These are phyloP conservation scores for Myxozyma udenii DNA, from an alignment of 805 yeast genomes.

Conservation along the genomic window DNA sequence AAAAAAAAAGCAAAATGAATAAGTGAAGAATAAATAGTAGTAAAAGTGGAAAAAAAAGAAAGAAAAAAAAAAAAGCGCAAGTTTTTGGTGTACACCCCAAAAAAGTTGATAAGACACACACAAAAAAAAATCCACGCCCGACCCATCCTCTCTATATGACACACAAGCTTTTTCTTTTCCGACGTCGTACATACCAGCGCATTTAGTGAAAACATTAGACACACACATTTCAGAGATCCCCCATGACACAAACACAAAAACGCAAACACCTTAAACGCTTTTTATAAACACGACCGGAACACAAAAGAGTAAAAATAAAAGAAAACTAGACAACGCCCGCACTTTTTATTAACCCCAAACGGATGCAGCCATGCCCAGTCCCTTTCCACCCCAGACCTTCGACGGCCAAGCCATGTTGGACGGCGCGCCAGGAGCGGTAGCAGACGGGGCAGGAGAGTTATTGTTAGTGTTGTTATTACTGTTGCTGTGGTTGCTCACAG, in stretches of 20 bases:
- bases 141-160: neutral
- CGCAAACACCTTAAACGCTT: neutral
- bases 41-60: neutral
- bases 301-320: conserved; percentile 1
- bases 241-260: conserved; percentile 2
- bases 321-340: neutral
- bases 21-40: conserved; percentile 5
- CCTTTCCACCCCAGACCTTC: conserved; percentile 29
- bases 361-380: conserved; percentile 30
- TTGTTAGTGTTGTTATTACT: conserved; percentile 3
- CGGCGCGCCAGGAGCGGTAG: conserved; percentile 12
- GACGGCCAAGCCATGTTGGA: conserved; percentile 29
- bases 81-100: conserved; percentile 1
- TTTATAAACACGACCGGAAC: conserved; percentile 11
- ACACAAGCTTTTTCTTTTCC: conserved; percentile 3
- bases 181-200: neutral
- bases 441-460: neutral
- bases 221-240: neutral
- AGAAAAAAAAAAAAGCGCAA: conserved; percentile 6
- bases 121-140: conserved; percentile 16
- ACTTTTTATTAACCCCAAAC: conserved; percentile 28
- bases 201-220: neutral
- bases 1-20: neutral
- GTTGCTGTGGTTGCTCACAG: neutral
- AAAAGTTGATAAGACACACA: neutral